Evolutionary conservation across 139 green algal species (phyloP).

Genomic region (Chlorella sorokiniana): DNA sequence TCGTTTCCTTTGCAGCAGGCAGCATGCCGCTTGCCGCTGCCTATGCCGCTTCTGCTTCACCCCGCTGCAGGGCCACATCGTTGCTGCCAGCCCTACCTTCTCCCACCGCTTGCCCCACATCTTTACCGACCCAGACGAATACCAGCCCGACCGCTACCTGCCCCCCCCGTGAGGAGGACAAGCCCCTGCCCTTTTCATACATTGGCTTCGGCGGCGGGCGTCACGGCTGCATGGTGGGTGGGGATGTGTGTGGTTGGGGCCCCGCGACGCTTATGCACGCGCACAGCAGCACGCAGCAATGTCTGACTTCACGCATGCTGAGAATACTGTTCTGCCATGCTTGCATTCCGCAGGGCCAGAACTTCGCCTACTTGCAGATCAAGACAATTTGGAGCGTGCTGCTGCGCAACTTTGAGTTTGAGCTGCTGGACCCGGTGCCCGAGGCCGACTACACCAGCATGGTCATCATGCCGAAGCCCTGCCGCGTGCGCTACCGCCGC

Average conservation of each 20-base stretch:
- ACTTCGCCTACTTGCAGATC: slow-evolving; percentile 98
- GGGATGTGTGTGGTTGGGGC: neutral
- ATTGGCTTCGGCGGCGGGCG: slow-evolving; percentile 95
- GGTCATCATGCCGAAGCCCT: slow-evolving; percentile 92
- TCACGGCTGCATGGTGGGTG: slow-evolving; percentile 90
- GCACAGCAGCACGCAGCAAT: neutral
- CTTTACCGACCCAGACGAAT: slow-evolving; percentile 79
- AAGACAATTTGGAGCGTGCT: slow-evolving; percentile 96
- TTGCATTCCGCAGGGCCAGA: slow-evolving; percentile 67
- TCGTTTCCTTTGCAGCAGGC: neutral
- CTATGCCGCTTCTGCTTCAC: neutral
- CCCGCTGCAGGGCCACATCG: slow-evolving; percentile 81
- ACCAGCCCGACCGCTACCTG: slow-evolving; percentile 85
- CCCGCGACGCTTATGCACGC: neutral
- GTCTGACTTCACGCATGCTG: neutral
- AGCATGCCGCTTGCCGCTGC: neutral
- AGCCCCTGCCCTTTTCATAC: slow-evolving; percentile 81
- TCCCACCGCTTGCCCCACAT: slow-evolving; percentile 79
- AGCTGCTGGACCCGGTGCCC: slow-evolving; percentile 88
- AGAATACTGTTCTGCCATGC: neutral
- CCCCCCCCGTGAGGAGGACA: slow-evolving; percentile 85
- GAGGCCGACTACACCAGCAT: slow-evolving; percentile 93
- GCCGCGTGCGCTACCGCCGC: slow-evolving; percentile 85
- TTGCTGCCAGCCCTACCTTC: slow-evolving; percentile 89
- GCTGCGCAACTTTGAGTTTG: slow-evolving; percentile 97